A percentile compares a stretch with the other conserved stretches of the same genome.
Conservation (phyloP, 129 eudicot species). For the Flaveria robusta region DNA sequence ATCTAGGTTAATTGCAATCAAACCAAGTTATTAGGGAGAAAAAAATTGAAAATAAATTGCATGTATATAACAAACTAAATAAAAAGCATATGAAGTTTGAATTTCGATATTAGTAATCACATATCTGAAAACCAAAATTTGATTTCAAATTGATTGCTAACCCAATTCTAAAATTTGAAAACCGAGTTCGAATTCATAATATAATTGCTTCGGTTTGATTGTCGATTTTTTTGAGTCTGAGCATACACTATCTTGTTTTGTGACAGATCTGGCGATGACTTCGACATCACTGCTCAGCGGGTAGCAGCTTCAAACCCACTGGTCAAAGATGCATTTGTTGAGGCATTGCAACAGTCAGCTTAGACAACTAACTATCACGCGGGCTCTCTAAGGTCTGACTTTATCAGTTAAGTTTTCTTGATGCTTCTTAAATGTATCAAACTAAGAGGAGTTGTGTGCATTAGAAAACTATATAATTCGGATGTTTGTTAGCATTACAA, state of each 20-base stretch:
- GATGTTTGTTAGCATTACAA: conserved; percentile 14
- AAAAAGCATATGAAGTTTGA: not conserved
- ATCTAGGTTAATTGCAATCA: no score
- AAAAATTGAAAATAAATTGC: not conserved
- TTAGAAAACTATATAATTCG: conserved; percentile 22
- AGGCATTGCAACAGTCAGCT: conserved; percentile 62
- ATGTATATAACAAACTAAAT: not conserved
- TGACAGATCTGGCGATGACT: conserved; percentile 79
- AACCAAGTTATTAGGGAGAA: not conserved
- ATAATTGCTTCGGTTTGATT: not conserved
- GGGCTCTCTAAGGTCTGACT: conserved; percentile 11
- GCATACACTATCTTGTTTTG: conserved; percentile 6
- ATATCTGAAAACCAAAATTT: no score
- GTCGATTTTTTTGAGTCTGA: no score
- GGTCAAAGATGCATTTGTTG: conserved; percentile 70
- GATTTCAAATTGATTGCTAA: no score
- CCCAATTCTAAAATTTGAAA: no score
- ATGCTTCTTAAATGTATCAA: conserved; percentile 34
- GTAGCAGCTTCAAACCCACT: conserved; percentile 83
- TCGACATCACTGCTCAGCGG: conserved; percentile 77
- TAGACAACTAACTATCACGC: conserved; percentile 14
- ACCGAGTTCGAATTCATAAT: no score
- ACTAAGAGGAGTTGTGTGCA: conserved; percentile 16
- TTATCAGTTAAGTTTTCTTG: conserved; percentile 43
- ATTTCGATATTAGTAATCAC: not conserved